These are phyloP conservation scores for Pholiota molesta DNA, from an alignment of 768 basidiomycete genomes.

Conservation along the genomic window DNA sequence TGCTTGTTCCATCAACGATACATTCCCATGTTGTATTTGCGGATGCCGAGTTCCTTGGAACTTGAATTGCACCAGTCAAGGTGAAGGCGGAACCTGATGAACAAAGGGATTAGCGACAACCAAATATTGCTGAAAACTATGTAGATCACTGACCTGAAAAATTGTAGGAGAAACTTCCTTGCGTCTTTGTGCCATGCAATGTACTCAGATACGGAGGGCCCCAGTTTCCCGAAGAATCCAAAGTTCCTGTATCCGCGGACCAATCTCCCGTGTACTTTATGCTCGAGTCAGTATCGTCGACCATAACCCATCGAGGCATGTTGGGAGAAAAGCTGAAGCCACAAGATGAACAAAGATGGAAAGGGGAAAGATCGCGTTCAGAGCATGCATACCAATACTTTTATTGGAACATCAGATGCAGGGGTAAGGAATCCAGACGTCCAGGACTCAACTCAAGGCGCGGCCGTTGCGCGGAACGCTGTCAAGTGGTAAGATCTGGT, in stretches of 20 bases:
- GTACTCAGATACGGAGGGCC: conserved; percentile 24
- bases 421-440: too few relatives aligned
- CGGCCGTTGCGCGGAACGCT: too few relatives aligned
- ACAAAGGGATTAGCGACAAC: not conserved
- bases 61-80: conserved; percentile 24
- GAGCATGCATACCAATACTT: too few relatives aligned
- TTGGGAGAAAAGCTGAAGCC: too few relatives aligned
- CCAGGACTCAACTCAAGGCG: too few relatives aligned
- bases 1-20: conserved; percentile 23
- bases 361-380: too few relatives aligned
- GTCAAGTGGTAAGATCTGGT: too few relatives aligned
- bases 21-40: conserved; percentile 29
- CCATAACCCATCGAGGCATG: conserved; percentile 15
- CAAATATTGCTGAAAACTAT: not conserved
- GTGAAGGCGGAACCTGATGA: conserved; percentile 14
- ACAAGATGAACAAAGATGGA: too few relatives aligned
- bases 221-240: conserved; percentile 16
- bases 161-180: conserved; percentile 20
- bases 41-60: conserved; percentile 10
- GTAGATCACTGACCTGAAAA: conserved; percentile 11
- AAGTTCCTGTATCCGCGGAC: conserved; percentile 15
- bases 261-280: conserved; percentile 26
- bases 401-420: too few relatives aligned
- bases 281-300: conserved; percentile 24
- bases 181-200: conserved; percentile 19